Percentiles rank a stretch among this genome's conserved stretches.
These are phyloP conservation scores for Diplocarpon mali DNA, from an alignment of 2,329 filamentous ascomycete genomes.

Conservation along the genomic window DNA sequence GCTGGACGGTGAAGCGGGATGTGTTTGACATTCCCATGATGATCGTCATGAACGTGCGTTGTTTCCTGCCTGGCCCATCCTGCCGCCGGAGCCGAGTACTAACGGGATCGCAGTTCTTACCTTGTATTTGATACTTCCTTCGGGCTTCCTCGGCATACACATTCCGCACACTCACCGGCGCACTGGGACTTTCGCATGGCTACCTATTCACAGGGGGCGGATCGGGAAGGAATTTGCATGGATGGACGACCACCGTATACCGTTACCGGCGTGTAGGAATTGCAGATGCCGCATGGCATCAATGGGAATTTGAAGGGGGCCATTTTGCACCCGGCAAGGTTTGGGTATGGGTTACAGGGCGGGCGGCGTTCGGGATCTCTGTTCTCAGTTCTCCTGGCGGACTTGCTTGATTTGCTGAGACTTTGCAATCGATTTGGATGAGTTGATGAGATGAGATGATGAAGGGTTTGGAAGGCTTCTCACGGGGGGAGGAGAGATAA, in stretches of 20 bases:
- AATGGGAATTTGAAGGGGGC: too few species aligned
- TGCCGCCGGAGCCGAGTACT: conserved; percentile 4
- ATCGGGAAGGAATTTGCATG: background rate
- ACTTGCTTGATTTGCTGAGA: too few species aligned
- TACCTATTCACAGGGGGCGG: background rate
- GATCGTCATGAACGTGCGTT: conserved; percentile 93
- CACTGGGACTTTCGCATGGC: conserved; percentile 7
- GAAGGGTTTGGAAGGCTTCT: too few species aligned
- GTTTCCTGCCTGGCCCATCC: background rate
- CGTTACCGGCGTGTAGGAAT: too few species aligned
- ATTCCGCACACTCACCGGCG: too few species aligned
- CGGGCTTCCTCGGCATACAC: background rate
- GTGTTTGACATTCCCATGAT: conserved; percentile 98
- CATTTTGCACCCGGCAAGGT: too few species aligned
- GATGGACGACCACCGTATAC: background rate
- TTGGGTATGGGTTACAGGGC: too few species aligned
- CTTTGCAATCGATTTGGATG: too few species aligned
- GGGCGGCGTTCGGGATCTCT: too few species aligned
- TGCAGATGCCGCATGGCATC: too few species aligned
- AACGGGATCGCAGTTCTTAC: conserved; percentile 30
- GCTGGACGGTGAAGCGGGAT: conserved; percentile 93
- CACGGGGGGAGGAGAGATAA: background rate
- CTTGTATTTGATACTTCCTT: conserved; percentile 31
- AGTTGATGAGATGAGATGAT: too few species aligned
- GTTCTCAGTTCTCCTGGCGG: too few species aligned